These are phyloP conservation scores for Emergomyces pasteurianus DNA, from an alignment of 2,329 filamentous ascomycete species.

Conservation along the genomic window DNA sequence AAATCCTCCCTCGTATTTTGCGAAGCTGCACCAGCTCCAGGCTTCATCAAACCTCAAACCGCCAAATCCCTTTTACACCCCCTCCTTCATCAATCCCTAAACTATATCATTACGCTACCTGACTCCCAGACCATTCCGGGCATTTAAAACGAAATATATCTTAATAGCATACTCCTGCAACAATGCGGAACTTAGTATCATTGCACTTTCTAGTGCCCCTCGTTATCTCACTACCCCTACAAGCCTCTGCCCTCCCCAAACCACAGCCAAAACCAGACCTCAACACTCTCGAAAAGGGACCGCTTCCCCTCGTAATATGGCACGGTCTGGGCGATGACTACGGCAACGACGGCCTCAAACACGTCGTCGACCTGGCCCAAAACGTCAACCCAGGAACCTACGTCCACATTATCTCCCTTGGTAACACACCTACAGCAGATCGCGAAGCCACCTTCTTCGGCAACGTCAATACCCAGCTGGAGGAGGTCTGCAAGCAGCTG, in stretches of 20 bases:
- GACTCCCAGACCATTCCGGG: not conserved
- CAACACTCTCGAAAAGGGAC: conserved; percentile 20
- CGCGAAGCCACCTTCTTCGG: conserved; percentile 80
- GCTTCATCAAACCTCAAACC: not conserved
- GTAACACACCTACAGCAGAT: conserved; percentile 54
- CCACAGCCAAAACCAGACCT: not conserved
- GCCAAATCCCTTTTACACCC: not conserved
- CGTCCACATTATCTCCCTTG: conserved; percentile 66
- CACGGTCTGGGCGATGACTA: conserved; percentile 64
- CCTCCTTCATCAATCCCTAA: not conserved
- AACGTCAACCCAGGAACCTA: conserved; percentile 68
- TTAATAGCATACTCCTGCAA: not conserved
- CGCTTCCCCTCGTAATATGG: conserved; percentile 87
- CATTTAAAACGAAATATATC: not conserved
- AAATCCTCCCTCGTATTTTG: not conserved
- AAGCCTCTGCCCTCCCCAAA: not conserved
- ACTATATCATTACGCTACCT: not conserved
- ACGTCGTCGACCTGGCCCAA: conserved; percentile 60
- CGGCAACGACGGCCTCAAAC: conserved; percentile 59
- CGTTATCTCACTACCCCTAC: not conserved
- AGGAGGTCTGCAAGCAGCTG: conserved; percentile 64
- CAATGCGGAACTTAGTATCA: not conserved
- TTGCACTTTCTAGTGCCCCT: not conserved
- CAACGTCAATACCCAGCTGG: conserved; percentile 70
- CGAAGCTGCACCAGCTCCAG: not conserved